Conservation (phyloP, 139 green algal genomes). For the Picochlorum sp. region DNA sequence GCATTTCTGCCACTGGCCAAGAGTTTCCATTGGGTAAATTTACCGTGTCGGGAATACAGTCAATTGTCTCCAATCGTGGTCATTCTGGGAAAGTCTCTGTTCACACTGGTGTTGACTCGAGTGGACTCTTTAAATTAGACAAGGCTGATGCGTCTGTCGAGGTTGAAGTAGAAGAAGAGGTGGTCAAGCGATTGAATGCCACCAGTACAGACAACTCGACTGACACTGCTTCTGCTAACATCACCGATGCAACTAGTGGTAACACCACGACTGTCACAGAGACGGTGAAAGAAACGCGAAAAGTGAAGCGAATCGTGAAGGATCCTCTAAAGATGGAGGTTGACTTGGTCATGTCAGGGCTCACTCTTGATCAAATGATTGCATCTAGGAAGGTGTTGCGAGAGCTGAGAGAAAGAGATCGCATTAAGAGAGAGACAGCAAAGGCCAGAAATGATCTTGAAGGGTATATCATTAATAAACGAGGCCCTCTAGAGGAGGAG, state of each 20-base stretch:
- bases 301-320: constrained; percentile 12
- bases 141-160: constrained; percentile 40
- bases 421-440: constrained; percentile 39
- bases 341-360: not conserved
- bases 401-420: constrained; percentile 33
- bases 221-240: not conserved
- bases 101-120: constrained; percentile 49
- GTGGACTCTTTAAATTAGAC: constrained; percentile 57
- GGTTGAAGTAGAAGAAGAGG: constrained; percentile 29
- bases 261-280: not conserved
- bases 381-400: constrained; percentile 13
- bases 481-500: constrained; percentile 29
- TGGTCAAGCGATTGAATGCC: not conserved
- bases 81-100: constrained; percentile 37
- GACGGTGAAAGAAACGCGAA: constrained; percentile 4
- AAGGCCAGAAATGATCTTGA: constrained; percentile 82
- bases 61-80: constrained; percentile 14
- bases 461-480: constrained; percentile 74
- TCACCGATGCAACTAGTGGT: constrained; percentile 1
- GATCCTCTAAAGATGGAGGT: constrained; percentile 23
- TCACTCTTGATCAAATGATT: constrained; percentile 15
- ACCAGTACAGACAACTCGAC: not conserved
- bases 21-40: constrained; percentile 9
- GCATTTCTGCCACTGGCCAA: not conserved
- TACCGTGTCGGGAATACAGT: constrained; percentile 24